These are phyloP conservation scores for Heliocybe sulcata DNA, from an alignment of 1,284 basidiomycete genomes.

Conservation along the genomic window DNA sequence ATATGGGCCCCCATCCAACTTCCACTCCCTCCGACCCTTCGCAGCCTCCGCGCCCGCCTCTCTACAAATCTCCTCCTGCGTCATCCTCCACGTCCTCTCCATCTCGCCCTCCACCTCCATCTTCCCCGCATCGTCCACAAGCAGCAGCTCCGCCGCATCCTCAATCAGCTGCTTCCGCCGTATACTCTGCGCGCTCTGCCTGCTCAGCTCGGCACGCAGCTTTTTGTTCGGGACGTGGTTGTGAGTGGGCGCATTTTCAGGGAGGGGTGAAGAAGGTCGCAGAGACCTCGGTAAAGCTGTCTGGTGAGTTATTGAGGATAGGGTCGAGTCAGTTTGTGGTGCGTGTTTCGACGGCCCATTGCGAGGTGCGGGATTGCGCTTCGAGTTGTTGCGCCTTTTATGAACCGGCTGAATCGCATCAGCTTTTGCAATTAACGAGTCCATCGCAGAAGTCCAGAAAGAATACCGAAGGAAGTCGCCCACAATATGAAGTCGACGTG, in stretches of 20 bases:
- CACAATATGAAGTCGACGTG: no score
- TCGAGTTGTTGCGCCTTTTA: constrained; percentile 28
- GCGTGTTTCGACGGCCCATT: constrained; percentile 9
- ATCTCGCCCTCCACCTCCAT: constrained; percentile 72
- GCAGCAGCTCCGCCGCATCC: constrained; percentile 53
- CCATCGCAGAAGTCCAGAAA: constrained; percentile 34
- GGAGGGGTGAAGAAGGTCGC: constrained; percentile 31
- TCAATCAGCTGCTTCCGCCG: constrained; percentile 50
- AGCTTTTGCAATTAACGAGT: constrained; percentile 65
- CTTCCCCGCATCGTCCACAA: constrained; percentile 59
- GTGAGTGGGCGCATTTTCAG: constrained; percentile 38
- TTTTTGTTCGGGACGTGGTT: constrained; percentile 70
- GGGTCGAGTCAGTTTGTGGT: constrained; percentile 38
- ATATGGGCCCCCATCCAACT: constrained; percentile 86
- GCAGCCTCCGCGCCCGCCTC: constrained; percentile 71
- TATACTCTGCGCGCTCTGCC: constrained; percentile 49
- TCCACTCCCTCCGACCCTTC: constrained; percentile 73
- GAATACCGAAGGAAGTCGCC: no score
- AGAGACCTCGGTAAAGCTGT: constrained; percentile 58
- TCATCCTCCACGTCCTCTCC: constrained; percentile 87
- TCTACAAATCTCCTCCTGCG: constrained; percentile 72
- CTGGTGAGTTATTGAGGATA: constrained; percentile 49
- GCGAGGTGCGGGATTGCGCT: not conserved
- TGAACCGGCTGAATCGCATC: constrained; percentile 46
- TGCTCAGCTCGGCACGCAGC: constrained; percentile 60